Base-by-base conservation (phyloP, 2,329 filamentous ascomycete genomes). In the Fusarium brachygibbosum region DNA sequence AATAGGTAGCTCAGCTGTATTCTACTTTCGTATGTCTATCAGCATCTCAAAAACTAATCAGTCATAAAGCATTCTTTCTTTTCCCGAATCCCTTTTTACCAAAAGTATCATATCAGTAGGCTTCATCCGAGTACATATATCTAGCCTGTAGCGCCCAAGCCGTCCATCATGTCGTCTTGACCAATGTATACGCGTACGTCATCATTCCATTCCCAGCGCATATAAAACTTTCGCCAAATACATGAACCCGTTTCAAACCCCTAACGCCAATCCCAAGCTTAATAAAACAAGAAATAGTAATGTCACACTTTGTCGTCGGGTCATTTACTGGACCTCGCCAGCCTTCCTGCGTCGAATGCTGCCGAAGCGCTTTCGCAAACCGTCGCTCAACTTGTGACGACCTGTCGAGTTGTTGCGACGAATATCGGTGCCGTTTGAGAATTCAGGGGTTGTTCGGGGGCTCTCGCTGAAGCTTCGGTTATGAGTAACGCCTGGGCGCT, bases 311-410 rank as follows among this genome's bases (percentile, higher is more conserved):
- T n/a, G 17, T 12, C 23, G 38, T 21, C 6, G 5, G 12, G 19
- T 17, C 7, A 28, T 40, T 51, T 50, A 66, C 44, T 66, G 46
- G 13, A 54, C 69, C 45, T 73, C 66, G 3, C 32, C n/a, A 3
- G 40, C 72, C 67, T 80, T 83, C 77, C 81, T 85, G 54, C 80
- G 79, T 45, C 84, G 81, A 53, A 89, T 73, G 70, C 84, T 87
- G 28, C 85, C 86, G 53, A 88, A 82, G 17, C 86, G 82, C 41
- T 82, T 79, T 79, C 84, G 88, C 41, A 89, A 70, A 3, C 85
- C 86, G 29, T 87, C 83, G 14, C 82, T 79, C 10, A 88, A 53
- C 31, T 79, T 77, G 60, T 82, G 66, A 21, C 62, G 82, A 31
- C 84, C 81, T 0, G 82, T 82, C 1, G 80, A 82, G 70, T 80